Evolutionary conservation across 179 eudicot species (phyloP).

Genomic region (Spinacia oleracea): DNA sequence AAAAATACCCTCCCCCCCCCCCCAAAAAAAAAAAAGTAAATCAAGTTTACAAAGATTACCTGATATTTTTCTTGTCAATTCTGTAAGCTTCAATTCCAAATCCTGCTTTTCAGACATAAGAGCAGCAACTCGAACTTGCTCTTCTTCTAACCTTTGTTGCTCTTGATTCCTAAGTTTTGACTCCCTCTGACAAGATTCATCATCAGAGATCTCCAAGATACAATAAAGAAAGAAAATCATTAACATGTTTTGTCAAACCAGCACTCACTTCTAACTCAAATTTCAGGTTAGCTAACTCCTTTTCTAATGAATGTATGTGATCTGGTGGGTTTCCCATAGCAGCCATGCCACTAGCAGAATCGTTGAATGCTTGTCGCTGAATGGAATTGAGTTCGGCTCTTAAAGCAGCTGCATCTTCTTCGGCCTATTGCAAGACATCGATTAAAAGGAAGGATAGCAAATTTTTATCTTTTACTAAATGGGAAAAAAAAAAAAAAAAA

Average conservation of each 20-base stretch:
- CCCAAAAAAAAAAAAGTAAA: too few species aligned
- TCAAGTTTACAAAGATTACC: constrained; percentile 40
- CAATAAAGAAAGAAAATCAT: constrained; percentile 2
- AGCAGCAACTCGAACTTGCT: constrained; percentile 59
- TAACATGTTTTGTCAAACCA: background rate
- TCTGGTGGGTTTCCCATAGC: constrained; percentile 60
- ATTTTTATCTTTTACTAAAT: background rate
- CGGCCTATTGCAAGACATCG: constrained; percentile 61
- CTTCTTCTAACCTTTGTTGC: constrained; percentile 61
- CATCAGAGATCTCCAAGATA: constrained; percentile 16
- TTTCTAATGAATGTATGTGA: constrained; percentile 66
- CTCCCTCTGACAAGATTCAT: constrained; percentile 51
- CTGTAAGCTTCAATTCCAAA: constrained; percentile 69
- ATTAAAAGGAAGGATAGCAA: constrained; percentile 24
- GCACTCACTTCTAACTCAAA: constrained; percentile 68
- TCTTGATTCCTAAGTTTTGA: constrained; percentile 79
- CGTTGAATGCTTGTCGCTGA: constrained; percentile 79
- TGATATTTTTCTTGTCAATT: constrained; percentile 45
- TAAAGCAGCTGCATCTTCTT: constrained; percentile 92
- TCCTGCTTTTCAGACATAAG: constrained; percentile 70
- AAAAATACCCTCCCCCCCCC: background rate
- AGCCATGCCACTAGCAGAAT: constrained; percentile 40
- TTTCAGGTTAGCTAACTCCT: constrained; percentile 67
- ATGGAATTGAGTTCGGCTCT: constrained; percentile 84
- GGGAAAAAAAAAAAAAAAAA: background rate